Evolutionary conservation across 2,329 filamentous ascomycete species (phyloP).

Genomic region (Beauveria brongniartii): DNA sequence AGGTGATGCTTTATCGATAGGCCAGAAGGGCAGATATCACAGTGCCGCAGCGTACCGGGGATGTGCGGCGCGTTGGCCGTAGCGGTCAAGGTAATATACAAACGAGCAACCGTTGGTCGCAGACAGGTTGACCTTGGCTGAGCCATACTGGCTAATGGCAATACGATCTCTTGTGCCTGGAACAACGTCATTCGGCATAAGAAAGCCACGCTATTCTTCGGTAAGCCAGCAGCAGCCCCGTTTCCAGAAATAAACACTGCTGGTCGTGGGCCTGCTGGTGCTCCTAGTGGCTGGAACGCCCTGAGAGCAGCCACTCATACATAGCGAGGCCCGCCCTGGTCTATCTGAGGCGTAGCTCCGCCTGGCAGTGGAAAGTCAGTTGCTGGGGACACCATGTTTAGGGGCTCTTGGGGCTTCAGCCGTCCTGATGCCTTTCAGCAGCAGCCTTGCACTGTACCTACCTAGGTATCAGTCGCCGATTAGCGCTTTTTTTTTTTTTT

Average conservation of each 20-base stretch:
- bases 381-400: background rate
- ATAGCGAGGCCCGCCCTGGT: background rate
- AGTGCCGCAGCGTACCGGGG: background rate
- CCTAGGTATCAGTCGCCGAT: too few relatives aligned
- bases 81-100: background rate
- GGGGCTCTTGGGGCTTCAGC: too few relatives aligned
- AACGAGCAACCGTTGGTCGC: too few relatives aligned
- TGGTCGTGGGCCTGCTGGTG: background rate
- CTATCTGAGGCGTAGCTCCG: background rate
- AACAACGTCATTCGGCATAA: background rate
- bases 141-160: background rate
- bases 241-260: conserved; percentile 10
- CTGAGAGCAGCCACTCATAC: background rate
- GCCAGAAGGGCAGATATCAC: background rate
- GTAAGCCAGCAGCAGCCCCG: background rate
- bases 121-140: background rate
- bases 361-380: background rate
- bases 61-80: background rate
- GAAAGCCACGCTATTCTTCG: too few relatives aligned
- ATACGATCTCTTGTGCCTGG: background rate
- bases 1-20: too few relatives aligned
- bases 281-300: conserved; percentile 2
- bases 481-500: background rate
- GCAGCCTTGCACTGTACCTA: too few relatives aligned
- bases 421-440: too few relatives aligned